Evolutionary conservation across 2,329 filamentous ascomycete genomes (phyloP), one percentile per base, ranked within the genome.

Genomic region (Arthrobotrys musiformis): DNA sequence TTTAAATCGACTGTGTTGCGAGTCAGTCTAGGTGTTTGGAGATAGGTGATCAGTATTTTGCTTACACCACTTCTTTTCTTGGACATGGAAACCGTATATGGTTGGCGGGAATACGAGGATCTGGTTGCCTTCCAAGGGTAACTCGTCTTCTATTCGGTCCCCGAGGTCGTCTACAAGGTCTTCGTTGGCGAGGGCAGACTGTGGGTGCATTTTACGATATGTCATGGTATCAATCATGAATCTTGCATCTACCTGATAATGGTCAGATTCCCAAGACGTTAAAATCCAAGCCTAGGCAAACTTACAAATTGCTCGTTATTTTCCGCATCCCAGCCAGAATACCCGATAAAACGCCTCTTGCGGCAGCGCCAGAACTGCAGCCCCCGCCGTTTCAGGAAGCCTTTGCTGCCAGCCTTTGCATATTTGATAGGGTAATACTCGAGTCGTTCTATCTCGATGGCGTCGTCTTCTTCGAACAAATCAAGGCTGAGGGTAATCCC

Each of bases 201-300:
- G 22, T 0, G 50, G 50, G 13, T 54, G 50, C 50, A 54, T 54
- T 19, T 35, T 54, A 0, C 50, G 50, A 15, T 54, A 54, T 19
- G 50, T 54, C 50, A 54, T 54, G 26, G 50, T 35, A 35, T 56
- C 50, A 33, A 56, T 35, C 50, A 56, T 56, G 50, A 56, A 56
- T 22, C 50, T 56, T 11, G 22, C 50, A 4, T 33, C 19, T 35
- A 56, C 8, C 50, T 56, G 15, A 6, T n/a, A 7, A 7, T n/a
- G n/a, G 4, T 28, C 1, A 46, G 42, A 22, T 46, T 46, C 19
- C 42, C 6, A 40, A 7, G 2, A 6, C 33, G 33, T 11, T 11
- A 33, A 33, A 33, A 33, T 33, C 30, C 30, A 33, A 33, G 30
- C 15, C 4, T 15, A 22, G 7, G 26, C 26, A 33, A n/a, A n/a